These are phyloP conservation scores for Wickerhamiella musiphila DNA, from an alignment of 805 yeast genomes.

Conservation along the genomic window DNA sequence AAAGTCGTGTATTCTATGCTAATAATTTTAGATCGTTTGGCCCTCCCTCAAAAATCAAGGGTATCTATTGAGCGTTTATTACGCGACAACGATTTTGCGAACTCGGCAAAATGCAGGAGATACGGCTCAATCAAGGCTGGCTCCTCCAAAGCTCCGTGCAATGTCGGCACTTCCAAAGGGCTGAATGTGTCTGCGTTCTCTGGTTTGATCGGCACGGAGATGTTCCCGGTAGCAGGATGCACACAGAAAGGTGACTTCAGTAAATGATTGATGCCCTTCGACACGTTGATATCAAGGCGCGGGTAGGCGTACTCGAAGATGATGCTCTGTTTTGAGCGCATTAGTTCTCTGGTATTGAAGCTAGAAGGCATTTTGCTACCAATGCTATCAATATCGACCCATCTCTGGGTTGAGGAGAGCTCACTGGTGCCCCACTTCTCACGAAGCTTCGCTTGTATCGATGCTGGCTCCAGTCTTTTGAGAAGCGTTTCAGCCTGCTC, in stretches of 20 bases:
- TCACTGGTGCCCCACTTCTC: conserved; percentile 40
- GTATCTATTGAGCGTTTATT: conserved; percentile 23
- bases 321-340: conserved; percentile 66
- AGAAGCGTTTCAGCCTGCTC: conserved; percentile 34
- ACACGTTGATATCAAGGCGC: conserved; percentile 81
- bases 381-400: conserved; percentile 47
- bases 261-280: conserved; percentile 76
- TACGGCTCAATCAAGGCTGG: conserved; percentile 58
- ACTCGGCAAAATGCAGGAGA: conserved; percentile 44
- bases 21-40: conserved; percentile 1
- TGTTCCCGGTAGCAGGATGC: conserved; percentile 89
- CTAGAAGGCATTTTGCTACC: conserved; percentile 25
- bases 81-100: conserved; percentile 42
- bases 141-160: conserved; percentile 45
- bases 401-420: conserved; percentile 43
- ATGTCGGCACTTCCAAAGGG: conserved; percentile 66
- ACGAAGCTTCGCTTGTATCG: conserved; percentile 27
- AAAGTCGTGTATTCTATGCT: not conserved
- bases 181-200: conserved; percentile 35
- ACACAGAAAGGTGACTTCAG: conserved; percentile 92
- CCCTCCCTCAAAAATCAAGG: conserved; percentile 11
- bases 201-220: conserved; percentile 62
- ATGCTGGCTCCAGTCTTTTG: conserved; percentile 29
- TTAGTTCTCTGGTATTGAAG: conserved; percentile 31
- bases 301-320: conserved; percentile 75